Conservation (phyloP, 495 filamentous ascomycete species). For the Xylaria scruposa region DNA sequence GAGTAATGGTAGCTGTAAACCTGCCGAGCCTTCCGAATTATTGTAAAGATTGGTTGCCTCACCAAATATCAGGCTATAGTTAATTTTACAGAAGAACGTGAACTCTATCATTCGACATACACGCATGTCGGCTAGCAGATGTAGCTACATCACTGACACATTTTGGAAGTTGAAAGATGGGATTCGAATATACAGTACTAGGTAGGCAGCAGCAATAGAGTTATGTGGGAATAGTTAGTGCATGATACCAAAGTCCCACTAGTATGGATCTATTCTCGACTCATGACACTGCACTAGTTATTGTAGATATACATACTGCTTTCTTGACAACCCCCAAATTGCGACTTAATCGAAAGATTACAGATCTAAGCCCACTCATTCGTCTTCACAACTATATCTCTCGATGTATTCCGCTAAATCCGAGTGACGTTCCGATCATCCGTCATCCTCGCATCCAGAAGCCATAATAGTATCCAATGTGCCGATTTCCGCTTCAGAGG, state of each 20-base stretch:
- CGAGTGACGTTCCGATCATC: background rate
- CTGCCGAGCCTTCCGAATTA: constrained; percentile 19
- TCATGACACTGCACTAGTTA: background rate
- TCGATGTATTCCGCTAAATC: background rate
- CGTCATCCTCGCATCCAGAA: background rate
- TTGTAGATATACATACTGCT: background rate
- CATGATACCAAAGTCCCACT: background rate
- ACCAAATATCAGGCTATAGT: background rate
- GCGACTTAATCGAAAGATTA: background rate
- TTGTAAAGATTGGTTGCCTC: background rate
- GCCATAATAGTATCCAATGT: background rate
- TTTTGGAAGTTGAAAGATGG: background rate
- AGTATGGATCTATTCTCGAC: background rate
- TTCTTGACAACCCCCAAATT: background rate
- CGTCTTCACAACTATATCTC: background rate
- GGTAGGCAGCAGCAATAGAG: background rate
- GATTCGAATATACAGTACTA: background rate
- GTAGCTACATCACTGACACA: background rate
- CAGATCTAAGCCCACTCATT: background rate
- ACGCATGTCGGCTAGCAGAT: background rate
- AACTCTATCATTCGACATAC: no score
- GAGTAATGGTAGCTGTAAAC: background rate
- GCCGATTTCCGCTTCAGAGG: background rate
- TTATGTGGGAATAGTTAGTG: background rate
- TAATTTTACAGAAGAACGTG: background rate